phyloP scores from a whole-genome alignment of 345 rosid species.

The Lepidium africanum region DNA sequence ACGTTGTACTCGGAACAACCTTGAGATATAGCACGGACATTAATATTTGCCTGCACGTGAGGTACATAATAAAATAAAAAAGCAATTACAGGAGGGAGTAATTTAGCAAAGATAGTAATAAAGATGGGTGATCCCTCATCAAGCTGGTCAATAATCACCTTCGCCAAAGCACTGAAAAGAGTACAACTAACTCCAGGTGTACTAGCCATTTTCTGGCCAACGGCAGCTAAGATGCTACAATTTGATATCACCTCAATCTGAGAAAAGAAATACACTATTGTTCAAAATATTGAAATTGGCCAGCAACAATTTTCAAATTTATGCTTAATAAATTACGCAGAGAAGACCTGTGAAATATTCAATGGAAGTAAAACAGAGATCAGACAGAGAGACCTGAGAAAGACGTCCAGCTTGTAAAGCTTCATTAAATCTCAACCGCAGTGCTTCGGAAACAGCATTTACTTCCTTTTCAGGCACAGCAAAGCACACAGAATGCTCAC shows the following conservation, averaged over 20 bases:
- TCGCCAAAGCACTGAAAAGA: conserved; percentile 92
- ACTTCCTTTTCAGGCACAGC: conserved; percentile 99
- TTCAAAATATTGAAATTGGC: conserved; percentile 15
- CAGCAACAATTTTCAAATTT: not conserved
- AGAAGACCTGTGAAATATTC: not conserved
- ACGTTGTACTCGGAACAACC: conserved; percentile 98
- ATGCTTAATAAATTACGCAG: not conserved
- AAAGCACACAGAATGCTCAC: conserved; percentile 98
- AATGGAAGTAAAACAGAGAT: not conserved
- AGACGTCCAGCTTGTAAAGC: conserved; percentile 95
- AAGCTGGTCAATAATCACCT: conserved; percentile 41
- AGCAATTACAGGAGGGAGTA: not conserved
- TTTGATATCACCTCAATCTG: conserved; percentile 82
- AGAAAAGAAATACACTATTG: not conserved
- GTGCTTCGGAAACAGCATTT: conserved; percentile 78
- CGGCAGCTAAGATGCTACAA: conserved; percentile 94
- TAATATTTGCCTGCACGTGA: conserved; percentile 75
- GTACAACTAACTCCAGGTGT: conserved; percentile 98
- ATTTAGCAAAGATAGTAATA: not conserved
- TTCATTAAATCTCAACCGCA: conserved; percentile 70
- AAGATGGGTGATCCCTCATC: not conserved
- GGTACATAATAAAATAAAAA: not conserved
- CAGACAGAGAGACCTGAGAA: conserved; percentile 60
- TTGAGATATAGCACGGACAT: conserved; percentile 96
- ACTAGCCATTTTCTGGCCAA: conserved; percentile 99